Conservation (phyloP, 2,329 filamentous ascomycete genomes). For the Ceratocystis ficicola region DNA sequence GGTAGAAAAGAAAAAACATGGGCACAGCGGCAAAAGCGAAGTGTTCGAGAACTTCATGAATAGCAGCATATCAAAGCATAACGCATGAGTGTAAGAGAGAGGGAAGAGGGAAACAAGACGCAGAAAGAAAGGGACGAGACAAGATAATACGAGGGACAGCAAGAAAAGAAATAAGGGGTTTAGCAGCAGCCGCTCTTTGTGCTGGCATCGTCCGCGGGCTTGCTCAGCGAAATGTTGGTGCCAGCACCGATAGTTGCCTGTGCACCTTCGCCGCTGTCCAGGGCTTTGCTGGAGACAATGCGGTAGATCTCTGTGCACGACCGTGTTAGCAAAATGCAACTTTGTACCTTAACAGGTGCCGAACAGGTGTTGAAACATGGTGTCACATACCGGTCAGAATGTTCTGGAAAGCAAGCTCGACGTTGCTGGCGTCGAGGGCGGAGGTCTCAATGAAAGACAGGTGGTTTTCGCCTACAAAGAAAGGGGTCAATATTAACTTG, state of each 20-base stretch:
- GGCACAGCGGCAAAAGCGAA: conserved; percentile 10
- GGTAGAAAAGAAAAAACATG: conserved; percentile 13
- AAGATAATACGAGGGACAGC: conserved; percentile 16
- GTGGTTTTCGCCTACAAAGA: conserved; percentile 72
- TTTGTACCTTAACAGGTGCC: too few relatives aligned
- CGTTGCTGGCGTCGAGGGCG: conserved; percentile 95
- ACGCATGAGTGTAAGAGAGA: conserved; percentile 15
- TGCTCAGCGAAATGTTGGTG: conserved; percentile 75
- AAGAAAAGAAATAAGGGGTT: conserved; percentile 26
- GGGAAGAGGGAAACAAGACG: not conserved
- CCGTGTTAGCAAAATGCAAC: not conserved
- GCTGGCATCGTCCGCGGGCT: conserved; percentile 62
- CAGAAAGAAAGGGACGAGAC: not conserved
- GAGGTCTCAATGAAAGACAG: conserved; percentile 99
- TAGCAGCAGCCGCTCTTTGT: conserved; percentile 72
- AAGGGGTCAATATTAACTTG: not conserved
- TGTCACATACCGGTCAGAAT: conserved; percentile 75
- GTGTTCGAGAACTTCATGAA: conserved; percentile 9
- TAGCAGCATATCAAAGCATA: conserved; percentile 20
- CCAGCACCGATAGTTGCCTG: conserved; percentile 70
- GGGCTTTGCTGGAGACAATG: conserved; percentile 94
- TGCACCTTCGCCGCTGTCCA: conserved; percentile 75
- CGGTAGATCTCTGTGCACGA: conserved; percentile 77
- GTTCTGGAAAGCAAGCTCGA: conserved; percentile 98
- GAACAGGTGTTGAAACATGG: not conserved